phyloP scores from a whole-genome alignment of 345 rosid genomes.

The Linum tenue region DNA sequence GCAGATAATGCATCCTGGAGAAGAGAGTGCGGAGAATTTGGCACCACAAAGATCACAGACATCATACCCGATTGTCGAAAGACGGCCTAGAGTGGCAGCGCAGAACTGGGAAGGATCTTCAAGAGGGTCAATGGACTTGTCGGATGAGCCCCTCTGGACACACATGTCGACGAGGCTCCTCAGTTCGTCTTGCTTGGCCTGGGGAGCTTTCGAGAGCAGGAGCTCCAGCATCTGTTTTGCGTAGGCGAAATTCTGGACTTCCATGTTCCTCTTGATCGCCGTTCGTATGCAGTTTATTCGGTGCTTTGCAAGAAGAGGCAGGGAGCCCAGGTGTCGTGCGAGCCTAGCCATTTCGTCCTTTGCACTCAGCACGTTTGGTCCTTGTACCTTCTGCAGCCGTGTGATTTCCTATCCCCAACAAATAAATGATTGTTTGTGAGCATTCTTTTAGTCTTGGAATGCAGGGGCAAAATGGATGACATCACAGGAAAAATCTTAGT shows the following conservation, averaged over 20 bases:
- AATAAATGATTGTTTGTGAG: background rate
- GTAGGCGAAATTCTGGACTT: conserved; percentile 89
- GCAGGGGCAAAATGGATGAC: background rate
- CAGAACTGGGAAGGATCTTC: conserved; percentile 98
- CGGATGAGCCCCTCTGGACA: conserved; percentile 70
- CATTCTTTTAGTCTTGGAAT: background rate
- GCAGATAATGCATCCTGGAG: conserved; percentile 92
- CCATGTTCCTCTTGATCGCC: conserved; percentile 94
- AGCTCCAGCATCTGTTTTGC: conserved; percentile 94
- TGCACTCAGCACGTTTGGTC: conserved; percentile 85
- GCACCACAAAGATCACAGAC: conserved; percentile 95
- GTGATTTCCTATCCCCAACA: conserved; percentile 58
- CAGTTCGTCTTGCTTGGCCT: conserved; percentile 81
- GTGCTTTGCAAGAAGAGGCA: conserved; percentile 87
- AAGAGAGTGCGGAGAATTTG: conserved; percentile 77
- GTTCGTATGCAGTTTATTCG: conserved; percentile 91
- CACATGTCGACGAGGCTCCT: conserved; percentile 85
- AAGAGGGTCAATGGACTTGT: conserved; percentile 88
- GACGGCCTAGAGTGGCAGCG: conserved; percentile 84
- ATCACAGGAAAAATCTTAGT: too few relatives aligned
- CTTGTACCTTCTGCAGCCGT: conserved; percentile 80
- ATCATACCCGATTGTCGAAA: conserved; percentile 92
- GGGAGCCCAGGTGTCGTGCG: conserved; percentile 80
- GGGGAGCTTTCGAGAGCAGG: conserved; percentile 84
- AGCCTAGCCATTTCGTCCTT: conserved; percentile 98